These are phyloP conservation scores for Irpex lacteus DNA, from an alignment of 1,284 basidiomycete genomes.

Conservation along the genomic window DNA sequence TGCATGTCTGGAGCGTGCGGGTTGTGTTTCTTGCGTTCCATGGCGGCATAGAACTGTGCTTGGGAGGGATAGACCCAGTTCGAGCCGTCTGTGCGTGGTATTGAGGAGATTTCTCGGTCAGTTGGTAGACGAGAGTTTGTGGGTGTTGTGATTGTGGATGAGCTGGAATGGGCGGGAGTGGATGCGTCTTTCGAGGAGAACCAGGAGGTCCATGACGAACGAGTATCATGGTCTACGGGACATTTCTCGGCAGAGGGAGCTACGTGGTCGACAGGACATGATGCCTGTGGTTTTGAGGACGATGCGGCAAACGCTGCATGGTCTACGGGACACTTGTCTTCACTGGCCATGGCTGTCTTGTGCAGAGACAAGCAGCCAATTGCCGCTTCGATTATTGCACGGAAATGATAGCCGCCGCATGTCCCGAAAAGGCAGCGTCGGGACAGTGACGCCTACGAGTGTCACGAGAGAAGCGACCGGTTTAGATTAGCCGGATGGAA, in stretches of 20 bases:
- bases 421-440: slow-evolving; percentile 14
- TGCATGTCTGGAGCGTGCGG: slow-evolving; percentile 86
- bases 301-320: slow-evolving; percentile 23
- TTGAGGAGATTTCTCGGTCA: slow-evolving; percentile 84
- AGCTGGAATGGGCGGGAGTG: slow-evolving; percentile 22
- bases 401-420: slow-evolving; percentile 11
- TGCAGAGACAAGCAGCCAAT: neutral
- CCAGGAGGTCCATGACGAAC: slow-evolving; percentile 52
- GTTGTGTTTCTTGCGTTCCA: slow-evolving; percentile 91
- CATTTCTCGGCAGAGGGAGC: slow-evolving; percentile 29
- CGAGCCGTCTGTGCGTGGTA: slow-evolving; percentile 68
- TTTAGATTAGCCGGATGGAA: neutral
- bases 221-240: slow-evolving; percentile 45
- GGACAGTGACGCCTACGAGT: slow-evolving; percentile 1
- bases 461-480: neutral
- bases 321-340: slow-evolving; percentile 66
- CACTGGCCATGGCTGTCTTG: slow-evolving; percentile 18
- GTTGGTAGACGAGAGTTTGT: slow-evolving; percentile 43
- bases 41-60: slow-evolving; percentile 93
- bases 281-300: slow-evolving; percentile 22
- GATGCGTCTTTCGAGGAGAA: slow-evolving; percentile 26
- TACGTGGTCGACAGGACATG: slow-evolving; percentile 58
- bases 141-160: slow-evolving; percentile 21
- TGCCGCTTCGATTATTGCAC: neutral
- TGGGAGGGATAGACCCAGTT: slow-evolving; percentile 99